These are phyloP conservation scores for Dryadomyces quercus-mongolicae DNA, from an alignment of 2,329 filamentous ascomycete species.

Conservation along the genomic window DNA sequence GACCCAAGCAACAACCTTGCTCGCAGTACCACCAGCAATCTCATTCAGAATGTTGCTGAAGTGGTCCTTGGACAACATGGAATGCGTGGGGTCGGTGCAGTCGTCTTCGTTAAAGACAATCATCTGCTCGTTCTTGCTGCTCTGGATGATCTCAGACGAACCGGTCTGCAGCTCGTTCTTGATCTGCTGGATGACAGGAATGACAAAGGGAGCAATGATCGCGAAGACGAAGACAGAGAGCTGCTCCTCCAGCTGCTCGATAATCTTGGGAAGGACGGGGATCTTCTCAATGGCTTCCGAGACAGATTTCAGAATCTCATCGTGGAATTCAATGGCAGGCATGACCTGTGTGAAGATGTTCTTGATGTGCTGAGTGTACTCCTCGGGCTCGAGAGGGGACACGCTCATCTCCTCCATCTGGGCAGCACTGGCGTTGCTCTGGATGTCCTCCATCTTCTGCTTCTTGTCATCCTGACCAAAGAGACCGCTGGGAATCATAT, in stretches of 20 bases:
- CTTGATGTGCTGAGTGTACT: conserved; percentile 66
- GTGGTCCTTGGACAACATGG: conserved; percentile 92
- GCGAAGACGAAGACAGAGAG: conserved; percentile 83
- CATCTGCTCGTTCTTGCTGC: conserved; percentile 71
- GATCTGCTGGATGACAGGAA: conserved; percentile 78
- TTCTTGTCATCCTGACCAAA: conserved; percentile 67
- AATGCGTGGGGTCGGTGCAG: conserved; percentile 76
- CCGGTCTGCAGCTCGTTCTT: conserved; percentile 78
- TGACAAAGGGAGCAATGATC: conserved; percentile 76
- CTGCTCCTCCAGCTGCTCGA: conserved; percentile 80
- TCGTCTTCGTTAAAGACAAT: conserved; percentile 74
- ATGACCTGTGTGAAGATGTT: conserved; percentile 69
- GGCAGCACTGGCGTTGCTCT: conserved; percentile 60
- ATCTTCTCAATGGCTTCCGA: conserved; percentile 71
- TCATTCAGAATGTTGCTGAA: conserved; percentile 87
- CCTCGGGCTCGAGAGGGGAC: conserved; percentile 69
- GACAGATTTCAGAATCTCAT: conserved; percentile 73
- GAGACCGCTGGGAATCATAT: conserved; percentile 70
- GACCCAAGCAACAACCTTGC: conserved; percentile 68
- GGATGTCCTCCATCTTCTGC: conserved; percentile 65
- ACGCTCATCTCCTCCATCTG: conserved; percentile 66
- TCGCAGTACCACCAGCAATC: conserved; percentile 71
- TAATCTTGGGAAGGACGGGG: conserved; percentile 69
- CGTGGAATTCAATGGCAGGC: conserved; percentile 83
- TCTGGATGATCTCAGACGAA: conserved; percentile 76